These are phyloP conservation scores for Epichloe bromicola DNA, from an alignment of 2,329 filamentous ascomycete species.

Conservation along the genomic window DNA sequence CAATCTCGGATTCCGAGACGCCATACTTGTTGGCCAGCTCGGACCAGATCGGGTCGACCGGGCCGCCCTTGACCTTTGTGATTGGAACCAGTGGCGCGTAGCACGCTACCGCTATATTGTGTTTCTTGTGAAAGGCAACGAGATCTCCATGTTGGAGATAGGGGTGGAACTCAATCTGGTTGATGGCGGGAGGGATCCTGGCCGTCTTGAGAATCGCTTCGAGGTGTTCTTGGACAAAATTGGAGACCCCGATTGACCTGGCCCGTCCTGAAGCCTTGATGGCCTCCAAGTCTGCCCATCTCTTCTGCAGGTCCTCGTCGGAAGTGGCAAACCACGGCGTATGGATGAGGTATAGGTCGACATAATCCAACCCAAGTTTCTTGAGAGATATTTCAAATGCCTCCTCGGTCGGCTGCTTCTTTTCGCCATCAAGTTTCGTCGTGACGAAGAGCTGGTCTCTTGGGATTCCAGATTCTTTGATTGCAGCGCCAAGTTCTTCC, in stretches of 20 bases:
- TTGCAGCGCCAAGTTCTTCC: conserved; percentile 56
- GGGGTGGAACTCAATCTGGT: conserved; percentile 74
- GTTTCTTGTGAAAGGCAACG: conserved; percentile 40
- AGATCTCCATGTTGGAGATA: conserved; percentile 55
- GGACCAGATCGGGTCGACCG: conserved; percentile 37
- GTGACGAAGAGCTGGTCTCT: conserved; percentile 57
- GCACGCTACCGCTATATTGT: conserved; percentile 42
- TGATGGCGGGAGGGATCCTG: conserved; percentile 51
- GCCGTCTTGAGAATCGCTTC: conserved; percentile 45
- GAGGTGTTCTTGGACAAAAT: conserved; percentile 48
- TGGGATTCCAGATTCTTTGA: conserved; percentile 51
- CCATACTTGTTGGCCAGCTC: conserved; percentile 44
- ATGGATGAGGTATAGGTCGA: conserved; percentile 59
- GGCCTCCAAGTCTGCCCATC: conserved; percentile 49
- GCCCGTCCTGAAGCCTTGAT: conserved; percentile 54
- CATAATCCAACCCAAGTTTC: conserved; percentile 55
- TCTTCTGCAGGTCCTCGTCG: conserved; percentile 40
- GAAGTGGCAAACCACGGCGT: conserved; percentile 38
- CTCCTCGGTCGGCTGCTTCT: conserved; percentile 28
- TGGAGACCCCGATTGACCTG: conserved; percentile 64
- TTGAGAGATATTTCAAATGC: conserved; percentile 47
- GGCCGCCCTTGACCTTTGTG: conserved; percentile 34
- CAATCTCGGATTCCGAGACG: conserved; percentile 41
- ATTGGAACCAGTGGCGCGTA: conserved; percentile 44
- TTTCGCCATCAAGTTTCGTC: conserved; percentile 38